phyloP scores from a whole-genome alignment of 805 yeast genomes.

The Pichia kluyveri region DNA sequence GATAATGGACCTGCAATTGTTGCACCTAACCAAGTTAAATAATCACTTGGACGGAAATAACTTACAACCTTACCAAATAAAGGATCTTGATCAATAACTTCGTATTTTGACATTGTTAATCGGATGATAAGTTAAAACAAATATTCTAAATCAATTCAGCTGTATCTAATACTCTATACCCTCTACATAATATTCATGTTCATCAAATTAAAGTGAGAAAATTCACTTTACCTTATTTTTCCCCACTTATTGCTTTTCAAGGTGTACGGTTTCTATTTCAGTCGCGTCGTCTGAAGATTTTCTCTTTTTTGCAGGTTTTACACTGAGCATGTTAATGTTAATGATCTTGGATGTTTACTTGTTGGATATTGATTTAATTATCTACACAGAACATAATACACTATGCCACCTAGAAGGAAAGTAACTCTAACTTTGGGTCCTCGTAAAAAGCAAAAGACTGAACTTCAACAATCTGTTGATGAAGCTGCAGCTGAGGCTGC shows the following conservation, averaged over 20 bases:
- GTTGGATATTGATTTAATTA: too few species aligned
- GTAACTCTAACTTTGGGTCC: background rate
- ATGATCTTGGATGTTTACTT: too few species aligned
- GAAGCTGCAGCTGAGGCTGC: background rate
- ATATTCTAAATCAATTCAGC: background rate
- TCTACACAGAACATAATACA: too few species aligned
- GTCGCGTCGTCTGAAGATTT: too few species aligned
- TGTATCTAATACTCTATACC: too few species aligned
- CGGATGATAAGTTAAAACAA: background rate
- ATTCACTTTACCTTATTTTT: too few species aligned
- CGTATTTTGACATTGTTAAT: constrained; percentile 18
- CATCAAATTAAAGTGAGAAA: too few species aligned
- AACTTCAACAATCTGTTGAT: background rate
- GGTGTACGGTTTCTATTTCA: too few species aligned
- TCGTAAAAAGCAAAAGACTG: constrained; percentile 1
- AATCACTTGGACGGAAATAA: constrained; percentile 65
- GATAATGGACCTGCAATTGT: constrained; percentile 43
- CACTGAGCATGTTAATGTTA: too few species aligned
- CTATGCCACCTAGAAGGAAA: background rate
- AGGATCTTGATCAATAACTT: constrained; percentile 68
- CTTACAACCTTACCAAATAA: constrained; percentile 61
- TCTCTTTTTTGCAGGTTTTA: too few species aligned
- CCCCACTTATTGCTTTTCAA: too few species aligned
- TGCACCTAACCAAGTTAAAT: constrained; percentile 38
- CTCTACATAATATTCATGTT: too few species aligned